Base-by-base conservation (phyloP, 2,329 filamentous ascomycete species). In the Plenodomus lindquistii region DNA sequence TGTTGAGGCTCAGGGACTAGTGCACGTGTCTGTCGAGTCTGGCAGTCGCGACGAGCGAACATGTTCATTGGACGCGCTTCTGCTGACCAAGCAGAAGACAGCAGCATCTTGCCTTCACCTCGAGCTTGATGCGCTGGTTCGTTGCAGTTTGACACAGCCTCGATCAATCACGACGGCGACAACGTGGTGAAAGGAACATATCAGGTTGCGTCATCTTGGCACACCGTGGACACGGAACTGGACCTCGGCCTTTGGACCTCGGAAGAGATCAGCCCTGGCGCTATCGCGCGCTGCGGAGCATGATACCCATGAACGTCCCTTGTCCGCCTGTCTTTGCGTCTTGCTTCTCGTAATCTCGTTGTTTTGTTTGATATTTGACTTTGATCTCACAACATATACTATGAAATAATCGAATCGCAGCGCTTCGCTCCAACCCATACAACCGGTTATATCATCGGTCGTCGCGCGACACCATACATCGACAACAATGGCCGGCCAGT, bases 401-500 rank as follows among this genome's bases (percentile, higher is more conserved):
- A 68, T 67, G 64, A 58, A 55, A 64, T 66, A 65, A 55, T 42
- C 21, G 36, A 40, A 11, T 24, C 37, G 37, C 24, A 40, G 40
- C 20, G 15, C 40, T 47, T 48, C 50, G 20, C 43, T 48, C 54
- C 42, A 37, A 42, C 57, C 44, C 54, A 54, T 50, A 46, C 54
- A 43, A 37, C 50, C 44, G 46, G 54, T 55, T 49, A 50, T 55
- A 52, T 59, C 53, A 50, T 50, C 37, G 31, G 44, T 45, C 52
- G 42, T 52, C 54, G 44, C 50, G 53, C 41, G 35, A 39, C 38
- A 35, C 27, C 31, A 27, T 22, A 22, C 42, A 6, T 37, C 42
- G 3, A 37, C 35, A 46, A 51, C 44, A 35, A 84, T 84, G 81
- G 71, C 79, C 47, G 77, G 75, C 48, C 78, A 80, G 67, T 83